Evolutionary conservation across 805 yeast genomes (phyloP).

Genomic region (Tetrapisispora taiwanensis): DNA sequence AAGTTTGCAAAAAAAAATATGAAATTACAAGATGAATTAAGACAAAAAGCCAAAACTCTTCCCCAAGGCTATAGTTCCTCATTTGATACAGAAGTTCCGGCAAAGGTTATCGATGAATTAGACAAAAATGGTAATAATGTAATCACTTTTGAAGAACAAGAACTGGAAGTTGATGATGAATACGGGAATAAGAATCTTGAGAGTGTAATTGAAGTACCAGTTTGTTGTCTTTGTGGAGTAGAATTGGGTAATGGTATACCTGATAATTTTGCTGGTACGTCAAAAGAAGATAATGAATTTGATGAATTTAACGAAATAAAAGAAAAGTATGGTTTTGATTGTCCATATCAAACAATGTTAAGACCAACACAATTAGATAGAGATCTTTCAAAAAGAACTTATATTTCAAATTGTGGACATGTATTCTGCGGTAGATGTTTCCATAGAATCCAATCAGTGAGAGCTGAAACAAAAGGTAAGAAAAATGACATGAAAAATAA

Average conservation of each 20-base stretch:
- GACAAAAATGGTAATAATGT: slow-evolving; percentile 11
- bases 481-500: slow-evolving; percentile 14
- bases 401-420: slow-evolving; percentile 69
- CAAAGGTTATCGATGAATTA: slow-evolving; percentile 13
- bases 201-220: slow-evolving; percentile 31
- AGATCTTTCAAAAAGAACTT: slow-evolving; percentile 56
- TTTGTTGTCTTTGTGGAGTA: slow-evolving; percentile 64
- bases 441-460: slow-evolving; percentile 44
- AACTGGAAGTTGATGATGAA: slow-evolving; percentile 5
- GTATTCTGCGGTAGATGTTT: slow-evolving; percentile 81
- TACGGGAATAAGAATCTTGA: slow-evolving; percentile 12
- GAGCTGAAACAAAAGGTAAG: slow-evolving; percentile 16
- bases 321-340: slow-evolving; percentile 32
- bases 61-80: slow-evolving; percentile 27
- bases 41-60: slow-evolving; percentile 14
- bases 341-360: slow-evolving; percentile 55
- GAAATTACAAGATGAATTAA: slow-evolving; percentile 18
- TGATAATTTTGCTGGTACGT: slow-evolving; percentile 32
- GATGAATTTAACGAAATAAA: slow-evolving; percentile 26
- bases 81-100: slow-evolving; percentile 15
- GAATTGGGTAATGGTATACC: slow-evolving; percentile 69
- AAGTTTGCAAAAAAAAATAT: slow-evolving; percentile 20
- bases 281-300: slow-evolving; percentile 10
- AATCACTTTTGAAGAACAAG: slow-evolving; percentile 5
- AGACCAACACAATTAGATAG: slow-evolving; percentile 45